Conservation (phyloP, 495 filamentous ascomycete species). For the Podospora sp. region DNA sequence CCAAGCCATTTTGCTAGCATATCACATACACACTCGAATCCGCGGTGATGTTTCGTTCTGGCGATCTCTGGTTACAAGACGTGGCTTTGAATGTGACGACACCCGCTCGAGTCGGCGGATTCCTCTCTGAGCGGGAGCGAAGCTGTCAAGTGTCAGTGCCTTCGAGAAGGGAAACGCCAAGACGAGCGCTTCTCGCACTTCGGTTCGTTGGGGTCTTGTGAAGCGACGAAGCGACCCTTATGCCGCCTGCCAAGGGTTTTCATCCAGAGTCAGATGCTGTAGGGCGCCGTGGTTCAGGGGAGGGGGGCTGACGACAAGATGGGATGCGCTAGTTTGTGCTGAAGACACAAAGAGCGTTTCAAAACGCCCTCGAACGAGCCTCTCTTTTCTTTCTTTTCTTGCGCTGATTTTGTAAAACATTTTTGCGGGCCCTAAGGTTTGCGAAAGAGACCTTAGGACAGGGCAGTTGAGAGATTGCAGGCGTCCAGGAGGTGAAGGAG, state of each 20-base stretch:
- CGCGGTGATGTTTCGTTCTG: constrained; percentile 24
- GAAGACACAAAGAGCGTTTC: constrained; percentile 6
- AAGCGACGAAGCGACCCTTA: background rate
- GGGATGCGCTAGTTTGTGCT: background rate
- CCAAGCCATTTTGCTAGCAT: background rate
- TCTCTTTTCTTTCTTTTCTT: background rate
- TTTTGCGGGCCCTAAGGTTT: background rate
- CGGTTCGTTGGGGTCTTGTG: background rate
- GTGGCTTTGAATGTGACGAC: background rate
- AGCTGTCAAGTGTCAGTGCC: background rate
- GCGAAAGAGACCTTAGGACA: background rate
- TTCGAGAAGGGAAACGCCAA: constrained; percentile 18
- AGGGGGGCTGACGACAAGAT: background rate
- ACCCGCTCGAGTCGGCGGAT: background rate
- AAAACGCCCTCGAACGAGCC: background rate
- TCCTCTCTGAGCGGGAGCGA: background rate
- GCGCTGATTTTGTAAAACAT: background rate
- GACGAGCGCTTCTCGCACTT: background rate
- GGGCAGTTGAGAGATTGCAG: background rate
- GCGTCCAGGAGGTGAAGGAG: background rate
- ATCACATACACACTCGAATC: constrained; percentile 1
- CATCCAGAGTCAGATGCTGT: background rate
- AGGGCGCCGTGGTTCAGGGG: background rate
- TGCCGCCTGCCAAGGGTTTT: constrained; percentile 1
- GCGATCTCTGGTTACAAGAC: constrained; percentile 11